Evolutionary conservation across 2,329 filamentous ascomycete genomes (phyloP).

Genomic region (Eutypella sp.): DNA sequence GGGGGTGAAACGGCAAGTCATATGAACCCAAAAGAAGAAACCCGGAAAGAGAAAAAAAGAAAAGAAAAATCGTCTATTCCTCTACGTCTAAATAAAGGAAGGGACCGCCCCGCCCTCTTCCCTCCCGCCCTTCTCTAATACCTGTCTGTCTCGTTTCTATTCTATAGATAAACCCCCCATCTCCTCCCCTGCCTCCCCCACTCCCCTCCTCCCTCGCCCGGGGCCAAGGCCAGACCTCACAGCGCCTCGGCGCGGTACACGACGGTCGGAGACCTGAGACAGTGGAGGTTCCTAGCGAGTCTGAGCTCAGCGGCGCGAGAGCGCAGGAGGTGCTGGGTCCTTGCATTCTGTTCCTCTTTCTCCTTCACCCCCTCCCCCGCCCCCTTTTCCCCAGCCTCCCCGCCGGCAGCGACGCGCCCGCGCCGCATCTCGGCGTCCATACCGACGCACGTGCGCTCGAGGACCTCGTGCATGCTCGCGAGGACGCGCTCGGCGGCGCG

Average conservation of each 20-base stretch:
- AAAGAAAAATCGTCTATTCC: too few relatives aligned
- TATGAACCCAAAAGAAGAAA: too few relatives aligned
- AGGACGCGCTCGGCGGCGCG: conserved; percentile 80
- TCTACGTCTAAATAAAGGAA: too few relatives aligned
- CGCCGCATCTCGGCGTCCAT: conserved; percentile 47
- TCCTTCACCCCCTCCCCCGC: neutral
- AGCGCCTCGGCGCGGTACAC: conserved; percentile 56
- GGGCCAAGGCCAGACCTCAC: too few relatives aligned
- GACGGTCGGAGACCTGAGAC: conserved; percentile 61
- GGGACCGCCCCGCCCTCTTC: too few relatives aligned
- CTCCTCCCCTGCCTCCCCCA: neutral
- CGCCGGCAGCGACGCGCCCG: neutral
- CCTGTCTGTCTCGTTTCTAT: too few relatives aligned
- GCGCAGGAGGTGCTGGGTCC: conserved; percentile 51
- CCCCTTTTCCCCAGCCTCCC: neutral
- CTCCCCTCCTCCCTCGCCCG: neutral
- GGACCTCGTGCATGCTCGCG: conserved; percentile 85
- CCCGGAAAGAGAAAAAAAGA: too few relatives aligned
- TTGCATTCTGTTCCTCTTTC: neutral
- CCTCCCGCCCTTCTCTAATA: too few relatives aligned
- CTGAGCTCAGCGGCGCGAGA: conserved; percentile 87
- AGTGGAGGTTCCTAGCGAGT: conserved; percentile 69
- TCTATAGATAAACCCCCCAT: too few relatives aligned
- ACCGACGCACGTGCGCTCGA: conserved; percentile 63
- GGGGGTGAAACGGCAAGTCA: too few relatives aligned